These are phyloP conservation scores for Penicillium sumatraense DNA, from an alignment of 2,329 filamentous ascomycete genomes.

Conservation along the genomic window DNA sequence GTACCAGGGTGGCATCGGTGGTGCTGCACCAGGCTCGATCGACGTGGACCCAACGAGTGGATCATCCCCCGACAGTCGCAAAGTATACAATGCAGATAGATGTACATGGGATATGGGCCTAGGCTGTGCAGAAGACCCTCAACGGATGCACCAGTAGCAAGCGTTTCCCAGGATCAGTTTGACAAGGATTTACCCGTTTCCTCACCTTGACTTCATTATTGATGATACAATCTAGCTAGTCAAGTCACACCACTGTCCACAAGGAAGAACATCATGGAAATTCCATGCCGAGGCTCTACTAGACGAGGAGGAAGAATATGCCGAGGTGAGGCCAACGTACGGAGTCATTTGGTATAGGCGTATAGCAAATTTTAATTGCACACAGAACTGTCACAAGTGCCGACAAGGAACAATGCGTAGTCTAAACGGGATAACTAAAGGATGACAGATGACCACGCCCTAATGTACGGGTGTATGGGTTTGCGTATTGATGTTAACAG, in stretches of 20 bases:
- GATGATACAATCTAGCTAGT: background rate
- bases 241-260: constrained; percentile 32
- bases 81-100: too few relatives aligned
- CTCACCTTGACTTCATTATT: background rate
- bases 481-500: background rate
- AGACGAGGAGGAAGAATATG: background rate
- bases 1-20: constrained; percentile 21
- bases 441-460: constrained; percentile 5
- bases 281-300: constrained; percentile 10
- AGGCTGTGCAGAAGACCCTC: background rate
- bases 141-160: background rate
- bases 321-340: constrained; percentile 9
- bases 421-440: constrained; percentile 17
- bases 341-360: background rate
- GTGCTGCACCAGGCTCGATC: background rate
- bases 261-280: background rate
- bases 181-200: background rate
- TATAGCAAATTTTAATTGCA: background rate
- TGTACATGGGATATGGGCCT: background rate
- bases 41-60: background rate
- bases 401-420: background rate
- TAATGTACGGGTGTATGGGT: background rate
- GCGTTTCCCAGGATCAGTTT: background rate
- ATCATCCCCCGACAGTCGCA: constrained; percentile 6
- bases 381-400: constrained; percentile 14